These are phyloP conservation scores for Fomitopsis betulina DNA, from an alignment of 1,284 basidiomycete species.

Conservation along the genomic window DNA sequence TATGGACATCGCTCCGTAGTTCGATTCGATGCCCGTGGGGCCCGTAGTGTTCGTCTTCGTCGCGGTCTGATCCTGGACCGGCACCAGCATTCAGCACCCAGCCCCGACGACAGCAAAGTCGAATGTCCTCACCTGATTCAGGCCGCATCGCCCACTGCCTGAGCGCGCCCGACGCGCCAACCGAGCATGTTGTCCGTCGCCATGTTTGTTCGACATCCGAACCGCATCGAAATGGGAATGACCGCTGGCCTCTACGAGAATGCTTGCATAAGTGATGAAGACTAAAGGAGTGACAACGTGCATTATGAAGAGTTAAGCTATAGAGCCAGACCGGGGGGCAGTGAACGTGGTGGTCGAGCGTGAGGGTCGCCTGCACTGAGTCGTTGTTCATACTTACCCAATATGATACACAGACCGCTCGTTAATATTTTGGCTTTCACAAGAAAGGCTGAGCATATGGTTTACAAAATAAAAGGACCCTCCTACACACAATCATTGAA, in stretches of 20 bases:
- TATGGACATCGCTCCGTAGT: not conserved
- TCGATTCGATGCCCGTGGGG: not conserved
- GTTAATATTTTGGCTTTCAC: too few species aligned
- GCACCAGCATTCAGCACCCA: too few species aligned
- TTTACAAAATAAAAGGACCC: too few species aligned
- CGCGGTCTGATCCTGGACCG: not conserved
- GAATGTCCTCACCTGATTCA: not conserved
- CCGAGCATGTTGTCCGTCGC: constrained; percentile 16
- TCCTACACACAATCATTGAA: too few species aligned
- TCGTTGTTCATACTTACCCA: too few species aligned
- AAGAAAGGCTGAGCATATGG: too few species aligned
- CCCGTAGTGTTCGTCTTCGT: not conserved
- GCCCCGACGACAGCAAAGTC: not conserved
- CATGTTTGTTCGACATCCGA: constrained; percentile 24
- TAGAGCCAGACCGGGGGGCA: not conserved
- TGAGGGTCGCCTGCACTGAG: too few species aligned
- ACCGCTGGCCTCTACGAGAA: constrained; percentile 25
- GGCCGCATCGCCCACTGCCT: not conserved
- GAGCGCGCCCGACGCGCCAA: constrained; percentile 3
- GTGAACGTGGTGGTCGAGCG: not conserved
- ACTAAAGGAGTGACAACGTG: constrained; percentile 33
- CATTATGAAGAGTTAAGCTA: constrained; percentile 20
- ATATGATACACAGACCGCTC: too few species aligned
- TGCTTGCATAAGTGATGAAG: constrained; percentile 32
- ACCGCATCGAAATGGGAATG: constrained; percentile 31